A percentile compares a stretch with the other conserved stretches of the same genome.
Evolutionary conservation across 441 rosid genomes (phyloP).

Genomic region (Erodium moschatum): DNA sequence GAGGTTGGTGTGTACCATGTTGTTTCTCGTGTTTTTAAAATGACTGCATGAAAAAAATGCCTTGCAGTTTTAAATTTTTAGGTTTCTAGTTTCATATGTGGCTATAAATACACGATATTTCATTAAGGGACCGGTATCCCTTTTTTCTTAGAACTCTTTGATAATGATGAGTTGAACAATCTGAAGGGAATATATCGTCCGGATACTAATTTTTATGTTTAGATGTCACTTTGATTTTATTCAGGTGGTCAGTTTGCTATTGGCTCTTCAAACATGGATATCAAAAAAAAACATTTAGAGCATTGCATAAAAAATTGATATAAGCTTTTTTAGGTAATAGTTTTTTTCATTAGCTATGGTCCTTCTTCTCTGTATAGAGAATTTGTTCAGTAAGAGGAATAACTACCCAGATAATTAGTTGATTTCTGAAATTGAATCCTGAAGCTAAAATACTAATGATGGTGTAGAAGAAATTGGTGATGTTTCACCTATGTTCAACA

Average conservation of each 20-base stretch:
- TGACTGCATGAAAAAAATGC: neutral
- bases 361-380: neutral
- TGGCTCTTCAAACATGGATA: too few species aligned
- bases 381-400: neutral
- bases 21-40: neutral
- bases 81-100: neutral
- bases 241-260: too few species aligned
- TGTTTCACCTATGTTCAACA: neutral
- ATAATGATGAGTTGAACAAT: too few species aligned
- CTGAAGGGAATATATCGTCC: too few species aligned
- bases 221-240: too few species aligned
- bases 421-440: neutral
- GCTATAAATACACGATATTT: neutral
- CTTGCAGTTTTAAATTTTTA: neutral
- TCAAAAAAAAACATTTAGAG: too few species aligned
- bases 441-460: too few species aligned
- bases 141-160: too few species aligned
- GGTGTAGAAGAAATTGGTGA: neutral
- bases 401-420: neutral
- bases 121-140: neutral
- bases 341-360: neutral
- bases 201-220: too few species aligned
- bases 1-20: constrained; percentile 44
- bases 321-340: too few species aligned
- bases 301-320: too few species aligned